Evolutionary conservation across 1,139 yeast genomes (phyloP).

Genomic region (Saccharomyces uvarum): DNA sequence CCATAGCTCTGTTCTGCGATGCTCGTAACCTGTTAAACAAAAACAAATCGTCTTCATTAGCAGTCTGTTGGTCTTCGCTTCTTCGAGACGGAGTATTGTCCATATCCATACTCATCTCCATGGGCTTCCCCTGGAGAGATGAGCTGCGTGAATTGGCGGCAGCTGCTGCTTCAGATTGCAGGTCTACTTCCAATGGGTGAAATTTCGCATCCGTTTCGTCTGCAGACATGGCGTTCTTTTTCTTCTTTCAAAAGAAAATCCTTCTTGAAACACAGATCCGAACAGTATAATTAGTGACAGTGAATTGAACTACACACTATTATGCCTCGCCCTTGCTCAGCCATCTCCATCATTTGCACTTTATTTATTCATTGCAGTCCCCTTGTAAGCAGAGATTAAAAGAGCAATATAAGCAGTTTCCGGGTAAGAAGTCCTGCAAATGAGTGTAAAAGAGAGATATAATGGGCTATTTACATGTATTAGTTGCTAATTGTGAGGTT

Average conservation of each 20-base stretch:
- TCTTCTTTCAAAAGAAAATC: background rate
- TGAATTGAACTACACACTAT: background rate
- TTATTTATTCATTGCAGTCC: background rate
- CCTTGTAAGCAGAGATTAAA: background rate
- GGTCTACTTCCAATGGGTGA: background rate
- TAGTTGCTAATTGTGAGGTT: background rate
- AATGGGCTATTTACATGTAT: background rate
- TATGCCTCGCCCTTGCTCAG: background rate
- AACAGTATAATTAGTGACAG: background rate
- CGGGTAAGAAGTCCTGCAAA: background rate
- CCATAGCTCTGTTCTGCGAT: background rate
- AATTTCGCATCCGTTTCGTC: constrained; percentile 1
- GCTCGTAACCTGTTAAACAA: background rate
- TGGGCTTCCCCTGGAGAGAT: background rate
- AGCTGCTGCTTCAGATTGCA: background rate
- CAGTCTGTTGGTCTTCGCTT: background rate
- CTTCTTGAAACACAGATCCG: background rate
- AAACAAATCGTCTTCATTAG: background rate
- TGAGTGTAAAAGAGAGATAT: background rate
- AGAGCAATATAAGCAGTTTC: background rate
- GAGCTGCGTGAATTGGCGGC: background rate
- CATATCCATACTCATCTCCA: background rate
- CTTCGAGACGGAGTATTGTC: background rate
- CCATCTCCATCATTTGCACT: background rate
- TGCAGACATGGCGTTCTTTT: background rate